These are phyloP conservation scores for Debaryomyces coudertii DNA, from an alignment of 1,139 yeast genomes.

Conservation along the genomic window DNA sequence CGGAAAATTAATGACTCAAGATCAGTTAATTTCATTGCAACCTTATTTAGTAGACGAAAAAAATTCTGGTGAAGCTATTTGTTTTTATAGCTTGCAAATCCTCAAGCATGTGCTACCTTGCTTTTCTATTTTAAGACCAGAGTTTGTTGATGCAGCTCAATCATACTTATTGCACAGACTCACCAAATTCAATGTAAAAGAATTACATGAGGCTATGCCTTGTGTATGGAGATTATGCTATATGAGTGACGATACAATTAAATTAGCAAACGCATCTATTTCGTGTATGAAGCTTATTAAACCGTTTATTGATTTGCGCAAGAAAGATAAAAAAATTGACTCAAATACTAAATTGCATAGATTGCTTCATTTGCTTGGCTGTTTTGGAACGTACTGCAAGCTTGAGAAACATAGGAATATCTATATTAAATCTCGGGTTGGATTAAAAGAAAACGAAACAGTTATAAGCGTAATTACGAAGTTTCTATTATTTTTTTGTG, in stretches of 20 bases:
- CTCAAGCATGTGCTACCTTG: slow-evolving; percentile 52
- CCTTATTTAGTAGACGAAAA: slow-evolving; percentile 59
- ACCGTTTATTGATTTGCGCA: slow-evolving; percentile 39
- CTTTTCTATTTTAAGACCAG: slow-evolving; percentile 48
- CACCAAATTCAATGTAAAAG: slow-evolving; percentile 60
- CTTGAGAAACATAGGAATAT: slow-evolving; percentile 50
- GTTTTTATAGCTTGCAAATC: slow-evolving; percentile 55
- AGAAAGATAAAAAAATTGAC: slow-evolving; percentile 19
- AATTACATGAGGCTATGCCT: slow-evolving; percentile 71
- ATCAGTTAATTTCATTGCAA: slow-evolving; percentile 62
- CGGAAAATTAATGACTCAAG: slow-evolving; percentile 57
- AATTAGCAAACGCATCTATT: slow-evolving; percentile 61
- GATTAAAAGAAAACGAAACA: slow-evolving; percentile 54
- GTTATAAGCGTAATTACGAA: slow-evolving; percentile 59
- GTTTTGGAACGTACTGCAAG: slow-evolving; percentile 68
- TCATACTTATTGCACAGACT: slow-evolving; percentile 53
- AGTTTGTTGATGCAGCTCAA: slow-evolving; percentile 55
- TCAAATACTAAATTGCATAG: slow-evolving; percentile 55
- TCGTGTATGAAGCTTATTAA: slow-evolving; percentile 56
- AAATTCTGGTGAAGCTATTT: slow-evolving; percentile 36
- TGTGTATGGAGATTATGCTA: slow-evolving; percentile 60
- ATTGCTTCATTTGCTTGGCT: slow-evolving; percentile 64
- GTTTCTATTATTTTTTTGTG: slow-evolving; percentile 56
- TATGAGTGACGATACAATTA: slow-evolving; percentile 47
- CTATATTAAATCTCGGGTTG: slow-evolving; percentile 43